Evolutionary conservation across 2,329 filamentous ascomycete species (phyloP).

Genomic region (Cordyceps militaris): DNA sequence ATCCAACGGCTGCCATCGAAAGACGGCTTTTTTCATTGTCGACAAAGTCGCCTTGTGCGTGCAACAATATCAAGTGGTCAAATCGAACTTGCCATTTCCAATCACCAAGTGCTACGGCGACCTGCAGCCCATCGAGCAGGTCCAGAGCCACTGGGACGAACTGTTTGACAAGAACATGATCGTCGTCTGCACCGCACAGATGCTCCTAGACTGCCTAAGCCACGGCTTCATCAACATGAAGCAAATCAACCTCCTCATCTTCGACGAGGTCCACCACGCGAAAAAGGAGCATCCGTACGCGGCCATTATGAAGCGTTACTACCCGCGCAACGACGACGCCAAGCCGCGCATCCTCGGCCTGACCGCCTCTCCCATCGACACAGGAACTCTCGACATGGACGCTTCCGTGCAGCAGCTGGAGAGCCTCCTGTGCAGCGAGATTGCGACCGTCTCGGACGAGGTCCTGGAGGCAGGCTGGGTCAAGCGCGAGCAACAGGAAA

Average conservation of each 20-base stretch:
- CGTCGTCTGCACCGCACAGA: conserved; percentile 86
- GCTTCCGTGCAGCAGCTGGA: conserved; percentile 70
- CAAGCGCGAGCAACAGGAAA: conserved; percentile 39
- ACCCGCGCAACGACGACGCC: conserved; percentile 43
- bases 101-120: conserved; percentile 70
- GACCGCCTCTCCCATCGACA: conserved; percentile 93
- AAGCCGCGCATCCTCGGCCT: conserved; percentile 79
- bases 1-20: conserved; percentile 48
- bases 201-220: conserved; percentile 70
- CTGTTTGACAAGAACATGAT: conserved; percentile 62
- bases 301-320: conserved; percentile 82
- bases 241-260: conserved; percentile 82
- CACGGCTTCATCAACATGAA: conserved; percentile 74
- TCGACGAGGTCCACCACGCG: conserved; percentile 93
- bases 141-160: conserved; percentile 42
- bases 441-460: conserved; percentile 60
- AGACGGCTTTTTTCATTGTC: conserved; percentile 81
- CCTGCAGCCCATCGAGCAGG: conserved; percentile 41
- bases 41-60: conserved; percentile 85
- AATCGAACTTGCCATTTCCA: conserved; percentile 70
- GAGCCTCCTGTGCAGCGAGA: conserved; percentile 68
- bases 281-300: conserved; percentile 93
- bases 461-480: conserved; percentile 21
- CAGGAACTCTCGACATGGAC: conserved; percentile 60
- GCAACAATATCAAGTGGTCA: conserved; percentile 79